Conservation (phyloP, 106 monocot genomes). For the Iris macrosiphon region DNA sequence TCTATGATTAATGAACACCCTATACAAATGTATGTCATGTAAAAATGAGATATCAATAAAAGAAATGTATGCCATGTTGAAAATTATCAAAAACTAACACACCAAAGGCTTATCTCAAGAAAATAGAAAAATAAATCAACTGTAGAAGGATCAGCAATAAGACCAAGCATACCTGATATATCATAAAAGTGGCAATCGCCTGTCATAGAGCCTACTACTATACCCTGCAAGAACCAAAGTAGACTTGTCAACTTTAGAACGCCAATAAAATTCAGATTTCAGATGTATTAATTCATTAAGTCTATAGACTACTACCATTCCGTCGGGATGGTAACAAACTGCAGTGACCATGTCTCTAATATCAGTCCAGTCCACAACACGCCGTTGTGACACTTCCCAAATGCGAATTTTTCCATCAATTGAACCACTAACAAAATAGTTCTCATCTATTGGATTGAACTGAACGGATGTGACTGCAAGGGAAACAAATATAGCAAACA, state of each 20-base stretch:
- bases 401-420: constrained; percentile 70
- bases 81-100: no score
- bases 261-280: background rate
- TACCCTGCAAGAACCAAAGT: constrained; percentile 32
- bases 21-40: no score
- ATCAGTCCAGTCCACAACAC: constrained; percentile 62
- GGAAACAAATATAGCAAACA: background rate
- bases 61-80: no score
- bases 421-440: constrained; percentile 61
- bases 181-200: constrained; percentile 64
- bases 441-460: constrained; percentile 53
- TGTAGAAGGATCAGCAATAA: background rate
- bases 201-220: constrained; percentile 49
- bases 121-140: no score
- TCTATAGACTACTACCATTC: constrained; percentile 29
- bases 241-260: constrained; percentile 2
- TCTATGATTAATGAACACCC: no score
- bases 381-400: constrained; percentile 33
- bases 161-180: constrained; percentile 34
- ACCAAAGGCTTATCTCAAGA: no score
- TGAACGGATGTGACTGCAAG: constrained; percentile 67
- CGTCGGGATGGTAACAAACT: constrained; percentile 53
- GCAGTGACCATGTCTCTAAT: constrained; percentile 59
- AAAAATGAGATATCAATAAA: no score
- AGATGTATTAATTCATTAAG: background rate